Evolutionary conservation across 352 stramenopile species (phyloP), one percentile per base, ranked within the genome.

Genomic region (Globisporangium abappressorium): DNA sequence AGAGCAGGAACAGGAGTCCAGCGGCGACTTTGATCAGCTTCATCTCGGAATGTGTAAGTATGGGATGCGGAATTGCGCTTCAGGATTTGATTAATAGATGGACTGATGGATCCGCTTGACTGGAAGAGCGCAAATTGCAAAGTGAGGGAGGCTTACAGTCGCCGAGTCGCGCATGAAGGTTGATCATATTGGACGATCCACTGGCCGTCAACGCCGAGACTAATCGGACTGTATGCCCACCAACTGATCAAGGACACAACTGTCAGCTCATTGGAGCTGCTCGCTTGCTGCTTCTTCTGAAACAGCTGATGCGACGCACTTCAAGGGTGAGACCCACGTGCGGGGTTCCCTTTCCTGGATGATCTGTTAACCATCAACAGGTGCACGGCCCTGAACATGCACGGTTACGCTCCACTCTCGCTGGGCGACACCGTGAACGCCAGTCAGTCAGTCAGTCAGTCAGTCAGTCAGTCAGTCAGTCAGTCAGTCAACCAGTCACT

Each of bases 11-110:
- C 11, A 57, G 26, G 11, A 57, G 53, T 7, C 53, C 53, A 2
- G 53, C 26, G 53, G 53, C 53, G 53, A 57, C 53, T 57, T 36
- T 57, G 53, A 57, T 57, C 53, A 57, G 53, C 26, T 57, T 57
- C 53, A 57, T 57, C 11, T 20, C 34, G 14, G 12, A 11, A 5
- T 57, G 11, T 12, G 24, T 41, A 8, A 3, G 8, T 41, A 14
- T 41, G 34, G 34, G 11, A 3, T 41, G 34, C 8, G 34, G 9
- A 12, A 8, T 12, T 8, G 33, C 6, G 9, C 33, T 36, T 36
- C 33, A 1, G 33, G 33, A 7, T 11, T 36, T 11, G 33, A 36
- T 36, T 11, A 7, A 9, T 11, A 9, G 9, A 41, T 41, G 34
- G 9, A 38, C 3, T 14, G 14, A 6, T 38, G 24, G 7, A 28